Evolutionary conservation across 1,284 basidiomycete genomes (phyloP).

Genomic region (Pisolithus thermaeus): DNA sequence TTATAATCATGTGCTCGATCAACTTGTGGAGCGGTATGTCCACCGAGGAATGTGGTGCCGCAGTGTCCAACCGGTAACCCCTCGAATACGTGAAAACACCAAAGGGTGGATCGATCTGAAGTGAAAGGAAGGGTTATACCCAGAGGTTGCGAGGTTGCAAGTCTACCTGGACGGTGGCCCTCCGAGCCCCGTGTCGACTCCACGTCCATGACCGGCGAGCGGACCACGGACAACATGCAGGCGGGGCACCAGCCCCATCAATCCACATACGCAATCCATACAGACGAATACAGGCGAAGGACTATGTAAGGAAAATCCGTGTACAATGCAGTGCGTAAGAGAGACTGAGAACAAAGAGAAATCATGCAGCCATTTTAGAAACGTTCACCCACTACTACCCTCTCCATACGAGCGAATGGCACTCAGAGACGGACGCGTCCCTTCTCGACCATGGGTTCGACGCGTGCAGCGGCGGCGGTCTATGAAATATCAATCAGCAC

Average conservation of each 20-base stretch:
- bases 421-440: slow-evolving; percentile 5
- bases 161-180: too few species aligned
- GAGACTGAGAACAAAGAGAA: not conserved
- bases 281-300: not conserved
- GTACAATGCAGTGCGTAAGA: not conserved
- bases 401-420: not conserved
- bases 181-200: not conserved
- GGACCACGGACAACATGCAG: not conserved
- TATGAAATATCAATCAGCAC: not conserved
- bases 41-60: too few species aligned
- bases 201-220: not conserved
- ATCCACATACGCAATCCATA: not conserved
- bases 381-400: not conserved
- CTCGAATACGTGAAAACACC: too few species aligned
- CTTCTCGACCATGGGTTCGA: slow-evolving; percentile 8
- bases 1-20: too few species aligned
- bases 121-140: too few species aligned
- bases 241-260: not conserved
- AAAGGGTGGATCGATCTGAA: too few species aligned
- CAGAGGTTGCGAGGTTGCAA: too few species aligned
- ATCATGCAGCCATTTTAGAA: not conserved
- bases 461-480: not conserved
- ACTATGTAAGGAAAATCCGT: not conserved
- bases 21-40: too few species aligned
- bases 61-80: too few species aligned